These are phyloP conservation scores for Solanum chilense DNA, from an alignment of 257 asterid genomes.

Conservation along the genomic window DNA sequence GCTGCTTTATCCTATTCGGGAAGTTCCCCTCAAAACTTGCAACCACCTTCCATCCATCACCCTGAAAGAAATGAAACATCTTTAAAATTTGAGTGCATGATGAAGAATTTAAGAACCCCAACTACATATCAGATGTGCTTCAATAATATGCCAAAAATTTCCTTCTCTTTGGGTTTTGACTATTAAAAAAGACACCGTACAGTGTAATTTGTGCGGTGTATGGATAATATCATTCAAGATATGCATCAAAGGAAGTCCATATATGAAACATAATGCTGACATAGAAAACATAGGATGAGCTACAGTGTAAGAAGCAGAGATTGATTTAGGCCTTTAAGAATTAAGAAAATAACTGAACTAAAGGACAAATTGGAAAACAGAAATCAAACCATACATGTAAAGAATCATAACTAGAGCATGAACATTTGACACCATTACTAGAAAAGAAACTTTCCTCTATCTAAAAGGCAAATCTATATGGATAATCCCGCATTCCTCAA, in stretches of 20 bases:
- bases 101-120: neutral
- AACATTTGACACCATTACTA: neutral
- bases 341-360: neutral
- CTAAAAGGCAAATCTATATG: neutral
- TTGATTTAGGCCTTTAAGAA: neutral
- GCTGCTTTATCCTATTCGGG: conserved; percentile 89
- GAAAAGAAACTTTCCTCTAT: neutral
- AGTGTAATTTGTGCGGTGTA: neutral
- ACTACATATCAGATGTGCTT: neutral
- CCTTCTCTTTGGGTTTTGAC: neutral
- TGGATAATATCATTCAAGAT: neutral
- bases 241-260: neutral
- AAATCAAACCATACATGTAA: neutral
- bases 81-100: neutral
- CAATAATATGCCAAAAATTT: neutral
- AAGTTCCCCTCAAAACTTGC: conserved; percentile 96
- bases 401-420: neutral
- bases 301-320: neutral
- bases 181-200: neutral
- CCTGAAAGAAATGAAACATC: conserved; percentile 32
- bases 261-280: neutral
- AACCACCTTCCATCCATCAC: conserved; percentile 98
- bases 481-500: neutral
- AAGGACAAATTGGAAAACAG: neutral
- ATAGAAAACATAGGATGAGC: neutral